Percentiles rank a stretch among this genome's conserved stretches.
phyloP scores from a whole-genome alignment of 257 asterid genomes.

The Eustoma russellianum region DNA sequence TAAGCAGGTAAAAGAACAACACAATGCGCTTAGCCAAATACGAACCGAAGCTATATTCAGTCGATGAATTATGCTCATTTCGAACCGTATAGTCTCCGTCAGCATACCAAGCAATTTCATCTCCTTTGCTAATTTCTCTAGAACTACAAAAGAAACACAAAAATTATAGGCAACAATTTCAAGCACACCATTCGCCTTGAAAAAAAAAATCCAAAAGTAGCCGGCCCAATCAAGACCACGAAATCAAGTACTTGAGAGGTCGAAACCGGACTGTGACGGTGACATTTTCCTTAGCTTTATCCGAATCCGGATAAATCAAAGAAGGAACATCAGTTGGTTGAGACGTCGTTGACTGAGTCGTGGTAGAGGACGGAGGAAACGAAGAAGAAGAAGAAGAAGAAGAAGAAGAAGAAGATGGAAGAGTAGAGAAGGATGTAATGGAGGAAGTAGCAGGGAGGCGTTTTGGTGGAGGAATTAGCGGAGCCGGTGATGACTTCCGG shows the following conservation, averaged over 20 bases:
- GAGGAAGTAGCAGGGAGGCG: constrained; percentile 8
- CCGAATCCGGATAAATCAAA: constrained; percentile 15
- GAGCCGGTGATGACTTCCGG: constrained; percentile 13
- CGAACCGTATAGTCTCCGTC: constrained; percentile 73
- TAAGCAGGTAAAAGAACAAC: too few relatives aligned
- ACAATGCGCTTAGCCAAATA: not conserved
- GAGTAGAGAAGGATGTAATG: constrained; percentile 1
- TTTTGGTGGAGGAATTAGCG: constrained; percentile 4
- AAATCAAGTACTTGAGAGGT: constrained; percentile 58
- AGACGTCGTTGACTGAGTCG: constrained; percentile 11
- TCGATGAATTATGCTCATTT: constrained; percentile 56
- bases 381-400: not conserved
- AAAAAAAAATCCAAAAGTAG: too few relatives aligned
- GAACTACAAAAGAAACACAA: constrained; percentile 29
- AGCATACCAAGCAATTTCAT: constrained; percentile 82
- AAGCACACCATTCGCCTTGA: too few relatives aligned
- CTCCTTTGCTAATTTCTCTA: constrained; percentile 76
- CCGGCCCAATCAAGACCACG: not conserved
- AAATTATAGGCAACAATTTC: not conserved
- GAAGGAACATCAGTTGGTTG: constrained; percentile 17
- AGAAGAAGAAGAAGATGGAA: too few relatives aligned
- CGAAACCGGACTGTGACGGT: constrained; percentile 87
- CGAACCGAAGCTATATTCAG: constrained; percentile 57
- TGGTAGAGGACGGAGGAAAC: constrained; percentile 2
- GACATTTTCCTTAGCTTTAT: constrained; percentile 55